Evolutionary conservation across 805 yeast genomes (phyloP).

Genomic region (Cyberlindnera meyerae): DNA sequence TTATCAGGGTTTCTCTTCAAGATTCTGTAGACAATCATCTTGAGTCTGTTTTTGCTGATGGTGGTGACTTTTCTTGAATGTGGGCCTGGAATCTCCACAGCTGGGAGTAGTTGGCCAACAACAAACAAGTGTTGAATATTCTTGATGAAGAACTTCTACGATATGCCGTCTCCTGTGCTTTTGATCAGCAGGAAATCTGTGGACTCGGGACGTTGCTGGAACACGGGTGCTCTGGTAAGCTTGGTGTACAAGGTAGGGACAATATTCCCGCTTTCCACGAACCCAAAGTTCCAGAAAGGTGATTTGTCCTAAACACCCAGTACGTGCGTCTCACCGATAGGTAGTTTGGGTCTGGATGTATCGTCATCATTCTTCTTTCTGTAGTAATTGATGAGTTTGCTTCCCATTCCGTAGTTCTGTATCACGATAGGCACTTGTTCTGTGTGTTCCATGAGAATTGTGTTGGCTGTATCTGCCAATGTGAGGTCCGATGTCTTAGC

Average conservation of each 20-base stretch:
- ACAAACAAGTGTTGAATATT: constrained; percentile 69
- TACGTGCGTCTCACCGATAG: constrained; percentile 92
- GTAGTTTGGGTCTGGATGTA: constrained; percentile 76
- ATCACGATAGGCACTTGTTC: constrained; percentile 83
- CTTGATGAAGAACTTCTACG: constrained; percentile 63
- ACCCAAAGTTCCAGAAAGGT: constrained; percentile 98
- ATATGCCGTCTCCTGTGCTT: constrained; percentile 73
- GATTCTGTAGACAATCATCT: constrained; percentile 89
- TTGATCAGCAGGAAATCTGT: constrained; percentile 82
- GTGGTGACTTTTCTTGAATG: constrained; percentile 95
- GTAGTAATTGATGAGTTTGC: constrained; percentile 87
- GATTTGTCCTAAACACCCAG: constrained; percentile 94
- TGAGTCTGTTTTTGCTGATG: constrained; percentile 82
- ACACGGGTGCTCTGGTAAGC: constrained; percentile 88
- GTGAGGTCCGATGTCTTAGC: constrained; percentile 70
- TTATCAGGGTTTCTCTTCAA: constrained; percentile 70
- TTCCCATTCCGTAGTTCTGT: constrained; percentile 93
- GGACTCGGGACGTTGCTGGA: constrained; percentile 69
- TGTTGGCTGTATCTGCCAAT: constrained; percentile 73
- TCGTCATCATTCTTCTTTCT: constrained; percentile 81
- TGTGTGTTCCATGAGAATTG: constrained; percentile 79
- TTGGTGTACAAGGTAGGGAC: constrained; percentile 93
- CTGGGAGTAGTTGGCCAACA: constrained; percentile 92
- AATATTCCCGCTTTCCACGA: constrained; percentile 88
- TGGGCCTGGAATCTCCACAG: constrained; percentile 94